Conservation (phyloP, 768 basidiomycete species). For the Neoboletus magnificus region DNA sequence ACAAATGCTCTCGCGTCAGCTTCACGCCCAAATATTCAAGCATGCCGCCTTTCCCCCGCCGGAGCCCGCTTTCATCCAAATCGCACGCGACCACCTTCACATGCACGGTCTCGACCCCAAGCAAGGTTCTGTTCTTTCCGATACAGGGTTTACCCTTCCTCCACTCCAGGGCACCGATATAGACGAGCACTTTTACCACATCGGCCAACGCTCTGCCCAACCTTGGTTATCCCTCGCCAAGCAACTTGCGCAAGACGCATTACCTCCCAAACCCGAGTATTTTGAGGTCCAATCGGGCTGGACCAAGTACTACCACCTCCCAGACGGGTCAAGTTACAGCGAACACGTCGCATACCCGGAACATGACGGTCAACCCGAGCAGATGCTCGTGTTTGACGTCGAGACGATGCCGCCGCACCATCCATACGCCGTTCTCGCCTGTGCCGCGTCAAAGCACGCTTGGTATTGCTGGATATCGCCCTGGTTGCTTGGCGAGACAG, state of each 20-base stretch:
- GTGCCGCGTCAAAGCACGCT: constrained; percentile 73
- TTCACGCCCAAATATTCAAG: constrained; percentile 82
- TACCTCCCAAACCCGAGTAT: constrained; percentile 60
- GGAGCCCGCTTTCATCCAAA: constrained; percentile 57
- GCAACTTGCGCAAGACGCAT: constrained; percentile 44
- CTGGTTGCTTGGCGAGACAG: constrained; percentile 71
- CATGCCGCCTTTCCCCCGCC: constrained; percentile 63
- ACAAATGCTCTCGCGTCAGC: constrained; percentile 78
- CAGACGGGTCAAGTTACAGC: constrained; percentile 75
- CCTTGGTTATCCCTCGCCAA: constrained; percentile 77
- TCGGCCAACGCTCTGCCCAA: constrained; percentile 65
- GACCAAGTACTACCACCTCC: constrained; percentile 74
- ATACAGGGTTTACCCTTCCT: constrained; percentile 79
- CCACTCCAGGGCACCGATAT: constrained; percentile 77
- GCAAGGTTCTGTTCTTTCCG: constrained; percentile 76
- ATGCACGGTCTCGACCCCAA: constrained; percentile 77
- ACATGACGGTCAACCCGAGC: constrained; percentile 61
- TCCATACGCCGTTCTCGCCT: constrained; percentile 84
- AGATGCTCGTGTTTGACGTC: constrained; percentile 87
- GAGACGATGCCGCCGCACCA: constrained; percentile 86
- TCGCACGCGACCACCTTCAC: constrained; percentile 78
- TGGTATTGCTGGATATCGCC: constrained; percentile 99
- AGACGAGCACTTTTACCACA: constrained; percentile 83
- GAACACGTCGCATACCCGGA: constrained; percentile 68
- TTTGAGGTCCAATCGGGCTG: constrained; percentile 71